These are phyloP conservation scores for Leavenworthia alabamica DNA, from an alignment of 345 rosid species.

Conservation along the genomic window DNA sequence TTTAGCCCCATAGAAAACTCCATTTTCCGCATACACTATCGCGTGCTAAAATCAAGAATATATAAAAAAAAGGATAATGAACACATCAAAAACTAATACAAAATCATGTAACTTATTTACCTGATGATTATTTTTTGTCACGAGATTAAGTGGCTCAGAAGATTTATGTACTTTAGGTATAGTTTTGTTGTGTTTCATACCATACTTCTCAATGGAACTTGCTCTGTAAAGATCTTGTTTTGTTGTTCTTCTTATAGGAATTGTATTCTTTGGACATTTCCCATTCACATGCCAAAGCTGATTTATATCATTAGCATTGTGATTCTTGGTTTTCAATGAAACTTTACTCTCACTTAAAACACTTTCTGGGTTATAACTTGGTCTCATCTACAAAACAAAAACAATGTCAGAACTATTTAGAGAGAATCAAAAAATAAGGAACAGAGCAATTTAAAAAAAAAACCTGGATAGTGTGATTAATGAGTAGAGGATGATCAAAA, in stretches of 20 bases:
- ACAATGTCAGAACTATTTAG: not conserved
- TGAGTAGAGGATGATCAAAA: constrained; percentile 56
- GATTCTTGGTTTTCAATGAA: constrained; percentile 12
- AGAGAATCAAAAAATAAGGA: not conserved
- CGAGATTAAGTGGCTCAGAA: constrained; percentile 66
- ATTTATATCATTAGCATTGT: constrained; percentile 18
- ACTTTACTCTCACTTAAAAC: constrained; percentile 55
- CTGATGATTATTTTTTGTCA: constrained; percentile 42
- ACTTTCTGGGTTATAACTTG: constrained; percentile 48
- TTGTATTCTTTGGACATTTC: constrained; percentile 46
- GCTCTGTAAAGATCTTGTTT: constrained; percentile 47
- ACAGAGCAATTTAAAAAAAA: not conserved
- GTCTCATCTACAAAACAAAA: constrained; percentile 37
- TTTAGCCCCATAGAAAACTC: constrained; percentile 59
- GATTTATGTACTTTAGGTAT: constrained; percentile 43
- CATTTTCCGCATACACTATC: constrained; percentile 58
- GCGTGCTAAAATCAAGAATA: constrained; percentile 43
- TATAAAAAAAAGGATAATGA: not conserved
- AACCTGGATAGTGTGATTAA: constrained; percentile 70
- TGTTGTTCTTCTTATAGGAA: constrained; percentile 56
- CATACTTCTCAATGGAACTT: constrained; percentile 42
- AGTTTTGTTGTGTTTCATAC: constrained; percentile 44
- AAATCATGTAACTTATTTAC: constrained; percentile 11
- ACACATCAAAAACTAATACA: not conserved
- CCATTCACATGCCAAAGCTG: constrained; percentile 63